Base-by-base conservation (phyloP, 176 grass and related monocot genomes). In the Eremochloa ophiuroides region DNA sequence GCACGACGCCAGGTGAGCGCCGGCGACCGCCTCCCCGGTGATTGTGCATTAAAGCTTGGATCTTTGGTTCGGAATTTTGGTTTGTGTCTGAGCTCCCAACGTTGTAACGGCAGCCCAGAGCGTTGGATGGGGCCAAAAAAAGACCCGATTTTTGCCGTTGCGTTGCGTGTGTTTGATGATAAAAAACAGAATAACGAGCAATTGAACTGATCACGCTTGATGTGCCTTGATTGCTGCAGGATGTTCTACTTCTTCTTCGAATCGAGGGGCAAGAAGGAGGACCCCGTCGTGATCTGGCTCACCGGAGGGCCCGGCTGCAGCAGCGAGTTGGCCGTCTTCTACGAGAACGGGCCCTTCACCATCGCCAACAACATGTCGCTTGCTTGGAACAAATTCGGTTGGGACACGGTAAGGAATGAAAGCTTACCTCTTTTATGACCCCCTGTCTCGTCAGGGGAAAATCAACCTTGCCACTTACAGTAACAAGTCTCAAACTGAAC, bases 161-260 rank as follows among this genome's bases (percentile, higher is more conserved):
- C 17, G 20, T 55, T 55, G 50, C 20, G 20, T n/a, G 50, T 55
- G 50, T 6, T 53, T 22, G 47, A 18, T 0, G 13, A 4, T 14
- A 3, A 20, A 39, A 5, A 40, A 7, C n/a, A n/a, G n/a, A n/a
- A n/a, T n/a, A 8, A 7, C 6, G 18, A 2, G 48, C 16, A 20
- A 61, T 50, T 55, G 8, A 69, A 71, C 8, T 26, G 33, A 30
- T n/a, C n/a, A 8, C 13, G 11, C 30, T 17, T 41, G n/a, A 48
- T 71, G 76, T 65, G 35, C 6, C 15, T 58, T 14, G 33, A 16
- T 65, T 44, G 68, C 84, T 55, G 69, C 82, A 98, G 96, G 84
- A 89, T 98, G 85, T 98, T 98, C 93, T 98, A 95, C 89, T 87
- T 95, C 67, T 98, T 98, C 93, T 98, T 98, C 51, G 93, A 98